Conservation (phyloP, 1,139 yeast genomes). For the Saccharomyces hybrid region DNA sequence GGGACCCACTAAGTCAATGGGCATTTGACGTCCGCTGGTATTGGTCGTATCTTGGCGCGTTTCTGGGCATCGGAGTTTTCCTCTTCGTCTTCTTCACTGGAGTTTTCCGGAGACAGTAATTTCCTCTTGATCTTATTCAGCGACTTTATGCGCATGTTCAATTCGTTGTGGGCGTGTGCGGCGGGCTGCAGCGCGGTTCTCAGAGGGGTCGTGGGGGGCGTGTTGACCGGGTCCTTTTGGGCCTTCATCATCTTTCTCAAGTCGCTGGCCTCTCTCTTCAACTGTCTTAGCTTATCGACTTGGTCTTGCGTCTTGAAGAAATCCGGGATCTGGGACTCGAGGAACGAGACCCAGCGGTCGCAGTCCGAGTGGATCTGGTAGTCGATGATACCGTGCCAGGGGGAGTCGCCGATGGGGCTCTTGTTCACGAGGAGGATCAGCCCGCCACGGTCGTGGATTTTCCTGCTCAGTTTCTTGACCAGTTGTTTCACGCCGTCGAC, state of each 20-base stretch:
- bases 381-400: conserved; percentile 53
- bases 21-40: too few relatives aligned
- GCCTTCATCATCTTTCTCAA: conserved; percentile 19
- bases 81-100: conserved; percentile 4
- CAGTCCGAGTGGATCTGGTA: conserved; percentile 65
- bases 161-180: background rate
- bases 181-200: background rate
- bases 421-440: conserved; percentile 47
- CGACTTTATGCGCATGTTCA: background rate
- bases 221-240: conserved; percentile 11
- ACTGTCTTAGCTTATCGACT: conserved; percentile 22
- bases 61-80: background rate
- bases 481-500: conserved; percentile 79
- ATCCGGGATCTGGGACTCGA: conserved; percentile 27
- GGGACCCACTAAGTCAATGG: background rate
- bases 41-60: background rate
- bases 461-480: conserved; percentile 60
- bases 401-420: conserved; percentile 41
- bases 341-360: conserved; percentile 58
- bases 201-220: conserved; percentile 23
- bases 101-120: conserved; percentile 4
- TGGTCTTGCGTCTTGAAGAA: conserved; percentile 30
- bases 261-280: conserved; percentile 30
- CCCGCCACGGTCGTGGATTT: conserved; percentile 60
- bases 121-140: conserved; percentile 2